A percentile compares a stretch with the other conserved stretches of the same genome.
Evolutionary conservation across 441 rosid species (phyloP).

Genomic region (Eruca vesicaria): DNA sequence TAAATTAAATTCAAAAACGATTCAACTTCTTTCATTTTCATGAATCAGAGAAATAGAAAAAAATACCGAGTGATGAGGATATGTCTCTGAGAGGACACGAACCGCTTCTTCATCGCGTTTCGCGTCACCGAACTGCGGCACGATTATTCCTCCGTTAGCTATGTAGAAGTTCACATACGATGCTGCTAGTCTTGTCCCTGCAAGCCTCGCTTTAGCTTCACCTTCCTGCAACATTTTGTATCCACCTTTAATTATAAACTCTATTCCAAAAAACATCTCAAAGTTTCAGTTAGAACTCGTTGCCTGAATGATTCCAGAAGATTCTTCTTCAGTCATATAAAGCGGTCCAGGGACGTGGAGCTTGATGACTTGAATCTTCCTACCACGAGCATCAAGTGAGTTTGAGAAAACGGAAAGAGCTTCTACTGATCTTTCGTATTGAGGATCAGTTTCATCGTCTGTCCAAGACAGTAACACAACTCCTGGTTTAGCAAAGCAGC

Average conservation of each 20-base stretch:
- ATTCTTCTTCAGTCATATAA: slow-evolving; percentile 79
- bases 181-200: slow-evolving; percentile 88
- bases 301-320: slow-evolving; percentile 70
- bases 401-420: slow-evolving; percentile 54
- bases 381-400: slow-evolving; percentile 64
- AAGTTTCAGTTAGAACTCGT: background rate
- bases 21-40: background rate
- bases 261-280: background rate
- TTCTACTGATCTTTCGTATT: slow-evolving; percentile 61
- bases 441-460: slow-evolving; percentile 69
- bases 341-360: slow-evolving; percentile 88
- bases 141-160: slow-evolving; percentile 74
- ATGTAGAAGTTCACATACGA: slow-evolving; percentile 89
- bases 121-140: slow-evolving; percentile 82
- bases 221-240: slow-evolving; percentile 59
- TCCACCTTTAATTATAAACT: background rate
- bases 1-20: background rate
- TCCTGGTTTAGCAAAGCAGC: slow-evolving; percentile 90
- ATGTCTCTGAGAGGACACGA: slow-evolving; percentile 62
- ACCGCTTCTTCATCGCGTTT: slow-evolving; percentile 81
- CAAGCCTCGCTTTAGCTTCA: slow-evolving; percentile 63
- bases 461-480: slow-evolving; percentile 85
- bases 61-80: slow-evolving; percentile 62
- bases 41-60: background rate
- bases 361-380: slow-evolving; percentile 70